These are phyloP conservation scores for Planoprotostelium fungivorum DNA, from an alignment of 78 protist species.

Conservation along the genomic window DNA sequence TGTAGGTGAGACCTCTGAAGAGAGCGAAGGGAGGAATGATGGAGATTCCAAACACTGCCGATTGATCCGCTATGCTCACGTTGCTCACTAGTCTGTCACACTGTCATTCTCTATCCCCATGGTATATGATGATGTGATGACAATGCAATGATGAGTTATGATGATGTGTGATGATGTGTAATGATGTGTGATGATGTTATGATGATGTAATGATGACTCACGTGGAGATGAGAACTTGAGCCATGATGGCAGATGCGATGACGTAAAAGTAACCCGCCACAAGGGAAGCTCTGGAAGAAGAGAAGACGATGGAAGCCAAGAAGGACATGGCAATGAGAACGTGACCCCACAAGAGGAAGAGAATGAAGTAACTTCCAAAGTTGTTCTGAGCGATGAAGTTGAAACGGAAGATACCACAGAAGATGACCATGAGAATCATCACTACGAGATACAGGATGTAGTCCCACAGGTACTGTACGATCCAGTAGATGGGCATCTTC, in stretches of 20 bases:
- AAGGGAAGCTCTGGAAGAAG: neutral
- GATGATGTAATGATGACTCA: too few relatives aligned
- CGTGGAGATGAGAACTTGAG: neutral
- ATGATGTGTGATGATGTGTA: too few relatives aligned
- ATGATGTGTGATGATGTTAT: too few relatives aligned
- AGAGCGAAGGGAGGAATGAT: neutral
- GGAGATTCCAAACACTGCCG: neutral
- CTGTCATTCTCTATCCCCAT: too few relatives aligned
- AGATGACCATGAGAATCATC: neutral
- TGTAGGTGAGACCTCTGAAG: neutral
- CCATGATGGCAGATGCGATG: neutral
- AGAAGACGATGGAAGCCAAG: neutral
- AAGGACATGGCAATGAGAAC: conserved; percentile 27
- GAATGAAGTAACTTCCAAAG: conserved; percentile 21
- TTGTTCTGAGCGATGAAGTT: conserved; percentile 10
- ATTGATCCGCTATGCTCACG: neutral
- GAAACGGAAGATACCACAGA: conserved; percentile 17
- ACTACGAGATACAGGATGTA: neutral
- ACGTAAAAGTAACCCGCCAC: neutral
- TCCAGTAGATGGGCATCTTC: neutral
- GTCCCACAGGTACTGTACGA: neutral
- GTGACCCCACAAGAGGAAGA: conserved; percentile 27
- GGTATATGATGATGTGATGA: too few relatives aligned
- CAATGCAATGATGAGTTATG: too few relatives aligned
- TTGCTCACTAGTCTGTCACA: neutral